Evolutionary conservation across 2,329 filamentous ascomycete genomes (phyloP).

Genomic region (Cercospora sesami): DNA sequence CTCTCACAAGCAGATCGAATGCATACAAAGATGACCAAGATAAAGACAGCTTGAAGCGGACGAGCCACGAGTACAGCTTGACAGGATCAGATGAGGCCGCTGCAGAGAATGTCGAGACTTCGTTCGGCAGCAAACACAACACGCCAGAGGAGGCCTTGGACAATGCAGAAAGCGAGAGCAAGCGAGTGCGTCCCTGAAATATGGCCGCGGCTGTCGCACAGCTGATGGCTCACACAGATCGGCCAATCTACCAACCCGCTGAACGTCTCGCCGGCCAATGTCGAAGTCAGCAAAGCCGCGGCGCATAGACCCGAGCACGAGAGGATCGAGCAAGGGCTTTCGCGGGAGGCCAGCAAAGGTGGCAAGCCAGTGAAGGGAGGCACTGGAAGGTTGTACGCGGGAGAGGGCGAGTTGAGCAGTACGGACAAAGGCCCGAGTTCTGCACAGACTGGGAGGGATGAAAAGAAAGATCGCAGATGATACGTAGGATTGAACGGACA

Average conservation of each 20-base stretch:
- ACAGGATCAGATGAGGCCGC: constrained; percentile 2
- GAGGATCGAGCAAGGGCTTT: not conserved
- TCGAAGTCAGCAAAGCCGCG: constrained; percentile 9
- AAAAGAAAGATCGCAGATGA: not conserved
- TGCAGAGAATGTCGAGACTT: not conserved
- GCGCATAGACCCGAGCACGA: constrained; percentile 11
- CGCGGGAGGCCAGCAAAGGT: not conserved
- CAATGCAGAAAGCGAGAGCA: constrained; percentile 7
- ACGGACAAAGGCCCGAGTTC: not conserved
- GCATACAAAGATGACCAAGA: constrained; percentile 10
- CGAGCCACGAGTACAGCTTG: constrained; percentile 7
- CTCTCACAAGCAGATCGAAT: not conserved
- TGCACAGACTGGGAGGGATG: not conserved
- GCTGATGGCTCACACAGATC: not conserved
- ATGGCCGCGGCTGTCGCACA: not conserved
- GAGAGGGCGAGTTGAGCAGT: constrained; percentile 1
- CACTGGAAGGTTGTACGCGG: not conserved
- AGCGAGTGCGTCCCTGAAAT: not conserved
- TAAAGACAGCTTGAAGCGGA: not conserved
- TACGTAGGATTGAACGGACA: not conserved
- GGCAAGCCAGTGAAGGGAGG: constrained; percentile 4
- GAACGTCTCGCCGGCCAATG: constrained; percentile 10
- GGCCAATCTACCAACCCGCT: constrained; percentile 5
- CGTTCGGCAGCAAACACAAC: constrained; percentile 3
- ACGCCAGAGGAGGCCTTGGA: not conserved